Evolutionary conservation across 305 asterid species (phyloP).

Genomic region (Fraxinus paxiana): DNA sequence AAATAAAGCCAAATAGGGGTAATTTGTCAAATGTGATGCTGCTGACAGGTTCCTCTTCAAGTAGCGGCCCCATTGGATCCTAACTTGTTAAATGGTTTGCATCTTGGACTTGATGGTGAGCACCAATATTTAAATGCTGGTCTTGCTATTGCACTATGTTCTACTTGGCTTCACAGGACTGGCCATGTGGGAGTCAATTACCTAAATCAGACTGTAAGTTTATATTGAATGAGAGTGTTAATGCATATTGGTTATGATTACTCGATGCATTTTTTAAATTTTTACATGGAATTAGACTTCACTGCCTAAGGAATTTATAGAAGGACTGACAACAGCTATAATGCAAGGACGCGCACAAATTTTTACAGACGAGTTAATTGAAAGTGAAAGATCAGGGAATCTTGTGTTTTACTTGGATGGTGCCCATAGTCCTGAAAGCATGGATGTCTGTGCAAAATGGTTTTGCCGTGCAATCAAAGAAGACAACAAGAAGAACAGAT

Average conservation of each 20-base stretch:
- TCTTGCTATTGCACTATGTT: conserved; percentile 82
- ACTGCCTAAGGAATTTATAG: conserved; percentile 77
- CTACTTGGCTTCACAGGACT: conserved; percentile 88
- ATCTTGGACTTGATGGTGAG: conserved; percentile 93
- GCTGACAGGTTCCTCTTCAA: conserved; percentile 70
- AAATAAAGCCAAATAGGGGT: conserved; percentile 2
- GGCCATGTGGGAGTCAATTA: conserved; percentile 71
- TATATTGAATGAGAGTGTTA: conserved; percentile 18
- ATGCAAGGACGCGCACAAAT: conserved; percentile 96
- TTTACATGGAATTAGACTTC: conserved; percentile 44
- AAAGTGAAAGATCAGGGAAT: conserved; percentile 56
- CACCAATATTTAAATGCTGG: conserved; percentile 93
- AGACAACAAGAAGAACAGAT: conserved; percentile 33
- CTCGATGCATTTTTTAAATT: conserved; percentile 10
- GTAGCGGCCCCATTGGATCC: conserved; percentile 74
- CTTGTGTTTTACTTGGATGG: conserved; percentile 91
- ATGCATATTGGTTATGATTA: conserved; percentile 10
- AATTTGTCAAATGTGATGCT: conserved; percentile 15
- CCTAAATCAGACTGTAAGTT: conserved; percentile 66
- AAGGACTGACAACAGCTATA: conserved; percentile 68
- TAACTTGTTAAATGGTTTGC: conserved; percentile 49
- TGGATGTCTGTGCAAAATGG: conserved; percentile 98
- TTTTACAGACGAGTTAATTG: conserved; percentile 61
- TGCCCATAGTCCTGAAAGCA: conserved; percentile 99
- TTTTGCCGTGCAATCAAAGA: conserved; percentile 63